These are phyloP conservation scores for Helotiales sp. DNA, from an alignment of 2,329 filamentous ascomycete species.

Conservation along the genomic window DNA sequence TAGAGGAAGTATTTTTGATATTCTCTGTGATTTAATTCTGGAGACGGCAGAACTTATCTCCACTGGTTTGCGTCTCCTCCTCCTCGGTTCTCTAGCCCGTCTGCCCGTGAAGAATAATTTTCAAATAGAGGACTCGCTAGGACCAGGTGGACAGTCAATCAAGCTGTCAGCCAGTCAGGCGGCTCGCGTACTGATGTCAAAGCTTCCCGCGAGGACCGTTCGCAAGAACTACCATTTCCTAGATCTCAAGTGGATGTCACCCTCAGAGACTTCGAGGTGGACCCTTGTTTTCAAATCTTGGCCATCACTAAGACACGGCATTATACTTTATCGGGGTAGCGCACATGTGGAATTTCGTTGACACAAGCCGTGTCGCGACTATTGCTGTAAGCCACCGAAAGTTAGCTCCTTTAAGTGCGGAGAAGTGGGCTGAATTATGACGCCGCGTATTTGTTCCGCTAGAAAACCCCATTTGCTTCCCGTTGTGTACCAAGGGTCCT, in stretches of 20 bases:
- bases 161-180: background rate
- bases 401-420: too few relatives aligned
- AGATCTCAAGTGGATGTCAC: background rate
- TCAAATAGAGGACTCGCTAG: background rate
- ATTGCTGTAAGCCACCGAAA: too few relatives aligned
- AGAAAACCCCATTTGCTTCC: background rate
- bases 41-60: too few relatives aligned
- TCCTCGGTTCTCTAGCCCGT: background rate
- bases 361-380: too few relatives aligned
- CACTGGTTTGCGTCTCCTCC: background rate
- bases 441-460: background rate
- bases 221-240: background rate
- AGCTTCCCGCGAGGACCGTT: background rate
- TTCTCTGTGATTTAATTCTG: background rate
- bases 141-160: too few relatives aligned
- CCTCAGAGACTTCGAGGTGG: background rate
- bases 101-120: background rate
- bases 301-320: background rate
- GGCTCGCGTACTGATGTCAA: background rate
- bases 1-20: background rate
- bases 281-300: background rate
- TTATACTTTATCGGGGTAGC: background rate
- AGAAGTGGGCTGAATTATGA: too few relatives aligned
- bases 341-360: background rate
- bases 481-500: background rate